Conservation (phyloP, 352 stramenopile species). For the Pythium apleroticum region DNA sequence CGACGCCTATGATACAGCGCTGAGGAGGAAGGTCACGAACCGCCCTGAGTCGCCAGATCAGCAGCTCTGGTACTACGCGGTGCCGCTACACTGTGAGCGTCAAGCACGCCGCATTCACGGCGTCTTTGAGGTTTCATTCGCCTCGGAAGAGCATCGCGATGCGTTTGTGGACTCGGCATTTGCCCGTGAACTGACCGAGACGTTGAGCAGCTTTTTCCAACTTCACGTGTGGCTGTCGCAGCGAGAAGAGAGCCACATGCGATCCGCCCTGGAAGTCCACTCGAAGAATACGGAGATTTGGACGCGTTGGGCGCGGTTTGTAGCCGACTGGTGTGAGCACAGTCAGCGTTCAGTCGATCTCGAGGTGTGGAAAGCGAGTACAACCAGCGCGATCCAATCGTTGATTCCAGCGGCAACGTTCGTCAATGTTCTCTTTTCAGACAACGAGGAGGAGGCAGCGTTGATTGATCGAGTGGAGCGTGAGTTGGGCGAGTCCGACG, state of each 20-base stretch:
- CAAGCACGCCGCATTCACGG: neutral
- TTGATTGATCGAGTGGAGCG: neutral
- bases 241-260: neutral
- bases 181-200: neutral
- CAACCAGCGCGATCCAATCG: neutral
- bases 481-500: neutral
- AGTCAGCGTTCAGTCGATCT: neutral
- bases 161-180: slow-evolving; percentile 1
- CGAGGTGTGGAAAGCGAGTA: neutral
- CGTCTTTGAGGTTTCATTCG: slow-evolving; percentile 19
- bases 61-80: slow-evolving; percentile 7
- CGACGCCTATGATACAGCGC: slow-evolving; percentile 5
- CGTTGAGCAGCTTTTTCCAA: neutral
- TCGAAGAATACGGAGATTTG: neutral
- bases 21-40: neutral
- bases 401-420: neutral
- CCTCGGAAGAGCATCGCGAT: neutral
- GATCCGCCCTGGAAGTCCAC: neutral
- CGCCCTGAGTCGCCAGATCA: neutral
- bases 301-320: slow-evolving; percentile 1
- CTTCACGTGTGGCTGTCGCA: neutral
- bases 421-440: neutral
- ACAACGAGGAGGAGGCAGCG: neutral
- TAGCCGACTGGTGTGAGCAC: neutral
- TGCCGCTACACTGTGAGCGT: neutral